Conservation (phyloP, 2,329 filamentous ascomycete genomes). For the Exserohilum turcica region DNA sequence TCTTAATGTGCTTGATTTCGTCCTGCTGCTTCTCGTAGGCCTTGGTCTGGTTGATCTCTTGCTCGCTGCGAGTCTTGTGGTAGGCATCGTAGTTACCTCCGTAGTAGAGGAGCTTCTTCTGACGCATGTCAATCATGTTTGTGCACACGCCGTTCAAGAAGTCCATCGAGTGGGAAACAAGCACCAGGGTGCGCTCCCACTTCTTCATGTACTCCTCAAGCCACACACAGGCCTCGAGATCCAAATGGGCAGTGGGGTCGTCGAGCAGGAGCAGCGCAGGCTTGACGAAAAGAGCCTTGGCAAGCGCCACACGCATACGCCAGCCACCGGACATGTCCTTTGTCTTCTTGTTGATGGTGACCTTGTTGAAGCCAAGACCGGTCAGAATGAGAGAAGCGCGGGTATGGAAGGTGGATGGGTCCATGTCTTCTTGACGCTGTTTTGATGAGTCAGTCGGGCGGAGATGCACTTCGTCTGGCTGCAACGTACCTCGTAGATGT, state of each 20-base stretch:
- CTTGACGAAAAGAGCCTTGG: slow-evolving; percentile 97
- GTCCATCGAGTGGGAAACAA: slow-evolving; percentile 98
- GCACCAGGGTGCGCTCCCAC: slow-evolving; percentile 95
- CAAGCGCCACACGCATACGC: slow-evolving; percentile 98
- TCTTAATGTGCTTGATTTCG: slow-evolving; percentile 99
- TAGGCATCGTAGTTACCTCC: slow-evolving; percentile 99
- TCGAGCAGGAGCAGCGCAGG: slow-evolving; percentile 94
- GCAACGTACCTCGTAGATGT: slow-evolving; percentile 85
- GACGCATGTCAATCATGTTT: slow-evolving; percentile 98
- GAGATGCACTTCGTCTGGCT: too few species aligned
- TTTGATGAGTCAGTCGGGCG: slow-evolving; percentile 7
- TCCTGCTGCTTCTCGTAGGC: slow-evolving; percentile 99
- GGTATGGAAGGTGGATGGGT: slow-evolving; percentile 94
- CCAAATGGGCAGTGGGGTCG: slow-evolving; percentile 98
- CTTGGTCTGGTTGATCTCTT: slow-evolving; percentile 98
- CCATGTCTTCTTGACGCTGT: slow-evolving; percentile 98
- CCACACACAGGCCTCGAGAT: slow-evolving; percentile 99
- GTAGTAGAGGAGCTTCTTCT: slow-evolving; percentile 89
- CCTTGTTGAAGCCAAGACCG: slow-evolving; percentile 99
- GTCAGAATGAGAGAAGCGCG: slow-evolving; percentile 96
- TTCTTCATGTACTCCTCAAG: slow-evolving; percentile 99
- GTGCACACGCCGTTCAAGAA: slow-evolving; percentile 99
- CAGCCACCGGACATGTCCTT: slow-evolving; percentile 99
- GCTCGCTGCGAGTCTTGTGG: slow-evolving; percentile 89
- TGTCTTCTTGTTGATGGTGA: slow-evolving; percentile 97